Evolutionary conservation across 805 yeast species (phyloP).

Genomic region (Zygotorulaspora florentina): DNA sequence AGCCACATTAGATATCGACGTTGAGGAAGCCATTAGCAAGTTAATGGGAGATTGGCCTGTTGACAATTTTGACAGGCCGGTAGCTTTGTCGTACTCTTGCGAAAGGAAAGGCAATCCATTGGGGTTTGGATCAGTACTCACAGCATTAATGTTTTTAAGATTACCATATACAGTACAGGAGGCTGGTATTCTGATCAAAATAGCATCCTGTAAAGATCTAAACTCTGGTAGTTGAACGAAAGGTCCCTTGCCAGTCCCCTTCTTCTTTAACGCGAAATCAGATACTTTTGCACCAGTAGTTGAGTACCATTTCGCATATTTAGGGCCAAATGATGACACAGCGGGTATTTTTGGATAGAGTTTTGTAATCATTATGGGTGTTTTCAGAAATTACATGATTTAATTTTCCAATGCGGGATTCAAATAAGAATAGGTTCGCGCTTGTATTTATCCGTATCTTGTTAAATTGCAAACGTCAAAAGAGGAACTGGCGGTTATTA

Average conservation of each 20-base stretch:
- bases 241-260: slow-evolving; percentile 31
- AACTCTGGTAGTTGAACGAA: slow-evolving; percentile 29
- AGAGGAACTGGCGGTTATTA: too few species aligned
- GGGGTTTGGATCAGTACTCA: slow-evolving; percentile 12
- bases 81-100: slow-evolving; percentile 9
- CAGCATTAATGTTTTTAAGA: slow-evolving; percentile 17
- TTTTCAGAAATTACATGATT: too few species aligned
- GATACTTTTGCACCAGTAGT: slow-evolving; percentile 6
- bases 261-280: slow-evolving; percentile 17
- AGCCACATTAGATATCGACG: slow-evolving; percentile 26
- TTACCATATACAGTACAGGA: slow-evolving; percentile 22
- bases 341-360: neutral
- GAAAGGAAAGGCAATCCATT: slow-evolving; percentile 12
- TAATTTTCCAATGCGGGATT: too few species aligned
- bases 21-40: slow-evolving; percentile 28
- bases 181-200: slow-evolving; percentile 23
- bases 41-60: slow-evolving; percentile 27
- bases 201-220: slow-evolving; percentile 20
- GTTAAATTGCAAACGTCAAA: too few species aligned
- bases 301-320: slow-evolving; percentile 1
- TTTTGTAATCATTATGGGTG: too few species aligned
- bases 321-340: neutral
- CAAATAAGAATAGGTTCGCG: too few species aligned
- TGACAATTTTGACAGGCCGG: slow-evolving; percentile 13
- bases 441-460: too few species aligned